Evolutionary conservation across 305 asterid genomes (phyloP).

Genomic region (Lippia alba): DNA sequence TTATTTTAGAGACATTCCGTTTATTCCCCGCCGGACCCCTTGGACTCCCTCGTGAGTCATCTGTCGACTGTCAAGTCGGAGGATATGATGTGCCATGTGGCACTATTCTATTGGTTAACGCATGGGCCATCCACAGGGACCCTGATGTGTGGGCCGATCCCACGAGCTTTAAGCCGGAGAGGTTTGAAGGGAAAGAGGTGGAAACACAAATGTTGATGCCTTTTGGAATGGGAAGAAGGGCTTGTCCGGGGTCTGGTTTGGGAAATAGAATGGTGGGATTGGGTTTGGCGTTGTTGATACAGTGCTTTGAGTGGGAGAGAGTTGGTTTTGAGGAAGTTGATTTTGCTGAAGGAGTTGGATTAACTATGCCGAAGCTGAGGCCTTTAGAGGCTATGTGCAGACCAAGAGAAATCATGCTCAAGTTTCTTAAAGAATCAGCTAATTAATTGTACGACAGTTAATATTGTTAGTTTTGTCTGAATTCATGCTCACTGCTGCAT

Average conservation of each 20-base stretch:
- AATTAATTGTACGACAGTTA: background rate
- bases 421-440: constrained; percentile 15
- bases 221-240: constrained; percentile 58
- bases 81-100: constrained; percentile 48
- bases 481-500: too few relatives aligned
- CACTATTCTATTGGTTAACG: constrained; percentile 46
- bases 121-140: constrained; percentile 58
- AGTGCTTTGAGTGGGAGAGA: constrained; percentile 54
- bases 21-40: constrained; percentile 48
- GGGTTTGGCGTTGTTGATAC: constrained; percentile 46
- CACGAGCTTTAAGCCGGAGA: constrained; percentile 47
- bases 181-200: constrained; percentile 38
- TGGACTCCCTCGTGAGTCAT: constrained; percentile 45
- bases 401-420: constrained; percentile 34
- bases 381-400: constrained; percentile 49
- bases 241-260: constrained; percentile 51
- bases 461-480: too few relatives aligned
- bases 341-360: constrained; percentile 49
- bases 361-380: constrained; percentile 52
- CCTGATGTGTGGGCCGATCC: constrained; percentile 46
- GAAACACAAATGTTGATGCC: constrained; percentile 47
- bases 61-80: constrained; percentile 41
- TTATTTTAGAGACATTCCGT: constrained; percentile 45
- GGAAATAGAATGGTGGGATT: constrained; percentile 49
- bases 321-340: constrained; percentile 36